Conservation (phyloP, 179 eudicot species). For the Drosera spatulata region DNA sequence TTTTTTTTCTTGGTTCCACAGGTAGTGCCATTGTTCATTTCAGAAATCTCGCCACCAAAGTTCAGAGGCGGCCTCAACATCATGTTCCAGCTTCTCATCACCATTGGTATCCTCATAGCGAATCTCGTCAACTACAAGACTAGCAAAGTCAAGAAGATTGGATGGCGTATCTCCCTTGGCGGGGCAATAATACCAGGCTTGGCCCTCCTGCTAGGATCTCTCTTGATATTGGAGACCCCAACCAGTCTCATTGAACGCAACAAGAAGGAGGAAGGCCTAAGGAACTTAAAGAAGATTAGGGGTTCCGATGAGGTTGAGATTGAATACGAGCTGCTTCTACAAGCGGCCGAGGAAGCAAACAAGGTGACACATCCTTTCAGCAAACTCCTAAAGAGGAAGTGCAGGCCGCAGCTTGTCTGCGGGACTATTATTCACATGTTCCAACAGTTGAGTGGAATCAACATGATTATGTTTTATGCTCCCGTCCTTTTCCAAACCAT, state of each 20-base stretch:
- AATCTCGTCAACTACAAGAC: slow-evolving; percentile 16
- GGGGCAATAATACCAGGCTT: slow-evolving; percentile 16
- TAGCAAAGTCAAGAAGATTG: slow-evolving; percentile 1
- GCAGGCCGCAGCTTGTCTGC: slow-evolving; percentile 11
- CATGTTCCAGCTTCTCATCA: slow-evolving; percentile 15
- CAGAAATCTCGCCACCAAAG: slow-evolving; percentile 21
- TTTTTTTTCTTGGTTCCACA: not conserved
- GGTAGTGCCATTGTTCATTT: slow-evolving; percentile 23
- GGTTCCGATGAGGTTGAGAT: slow-evolving; percentile 13
- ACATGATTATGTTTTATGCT: slow-evolving; percentile 19
- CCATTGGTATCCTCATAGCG: slow-evolving; percentile 17
- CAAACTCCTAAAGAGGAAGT: slow-evolving; percentile 3
- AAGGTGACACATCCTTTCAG: slow-evolving; percentile 3
- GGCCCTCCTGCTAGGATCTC: slow-evolving; percentile 12
- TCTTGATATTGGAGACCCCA: slow-evolving; percentile 19
- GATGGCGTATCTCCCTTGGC: slow-evolving; percentile 17
- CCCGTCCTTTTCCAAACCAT: slow-evolving; percentile 16
- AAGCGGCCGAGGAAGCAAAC: slow-evolving; percentile 2
- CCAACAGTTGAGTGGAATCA: slow-evolving; percentile 17
- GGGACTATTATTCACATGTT: slow-evolving; percentile 9
- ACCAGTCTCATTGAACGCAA: slow-evolving; percentile 19
- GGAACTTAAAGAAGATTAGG: slow-evolving; percentile 12
- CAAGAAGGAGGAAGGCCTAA: slow-evolving; percentile 4
- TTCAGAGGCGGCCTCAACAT: slow-evolving; percentile 17
- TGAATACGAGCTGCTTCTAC: slow-evolving; percentile 9